Evolutionary conservation across 2,329 filamentous ascomycete genomes (phyloP), one percentile per base, ranked within the genome.

Genomic region (Colletotrichum orbiculare): DNA sequence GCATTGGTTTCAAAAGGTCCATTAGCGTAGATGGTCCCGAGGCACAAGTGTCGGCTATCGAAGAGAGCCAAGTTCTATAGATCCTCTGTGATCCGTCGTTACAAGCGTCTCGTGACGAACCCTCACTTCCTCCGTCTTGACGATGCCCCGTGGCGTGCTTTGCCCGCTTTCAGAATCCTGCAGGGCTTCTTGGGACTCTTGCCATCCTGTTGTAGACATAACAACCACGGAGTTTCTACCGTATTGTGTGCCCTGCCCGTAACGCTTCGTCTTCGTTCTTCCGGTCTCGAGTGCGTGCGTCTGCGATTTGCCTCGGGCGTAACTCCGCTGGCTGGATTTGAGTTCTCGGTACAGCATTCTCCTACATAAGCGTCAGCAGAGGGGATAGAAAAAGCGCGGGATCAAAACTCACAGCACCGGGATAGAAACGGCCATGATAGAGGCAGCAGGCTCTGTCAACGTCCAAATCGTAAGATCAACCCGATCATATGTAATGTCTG

Each of bases 391-490:
- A 10, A 10, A 10, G 4, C 38, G 9, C 6, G 42, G 2, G 2
- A n/a, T 7, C 17, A 5, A n/a, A 8, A 69, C 75, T 64, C 66
- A 77, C 75, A 77, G 46, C 2, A 77, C 69, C 1, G 75, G 75
- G 25, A 77, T 74, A 1, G 70, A 77, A 1, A 76, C 69, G 8
- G 75, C 75, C 75, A 77, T 77, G 54, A 77, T 77, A 0, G 75
- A 76, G 1, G 71, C 74, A 1, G 75, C 75, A 5, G 75, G 75
- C 41, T 77, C 75, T 1, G 73, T 70, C 39, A 77, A 39, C 2
- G 75, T 76, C 75, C 75, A 77, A 6, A 77, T 77, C 0, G 74
- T 76, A 5, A 77, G 64, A 57, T 77, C 75, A 11, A 76, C 71
- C 6, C 75, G 73, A 15, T 74, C 75, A 38, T 73, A 77, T 0